Evolutionary conservation across 306 rosid genomes (phyloP).

Genomic region (Erythrophleum fordii): DNA sequence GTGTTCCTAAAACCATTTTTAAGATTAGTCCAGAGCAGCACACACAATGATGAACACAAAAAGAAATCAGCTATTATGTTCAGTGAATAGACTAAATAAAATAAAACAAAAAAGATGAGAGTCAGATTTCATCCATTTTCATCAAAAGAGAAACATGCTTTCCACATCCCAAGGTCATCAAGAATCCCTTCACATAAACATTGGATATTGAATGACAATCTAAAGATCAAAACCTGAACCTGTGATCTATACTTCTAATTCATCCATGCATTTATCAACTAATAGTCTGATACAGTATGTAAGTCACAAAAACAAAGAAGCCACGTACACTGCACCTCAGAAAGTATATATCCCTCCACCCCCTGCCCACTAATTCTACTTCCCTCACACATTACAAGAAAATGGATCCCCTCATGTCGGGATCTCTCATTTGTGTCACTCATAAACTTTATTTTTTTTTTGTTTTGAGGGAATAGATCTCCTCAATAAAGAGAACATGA

Average conservation of each 20-base stretch:
- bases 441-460: no score
- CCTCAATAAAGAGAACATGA: no score
- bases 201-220: neutral
- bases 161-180: constrained; percentile 17
- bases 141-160: constrained; percentile 10
- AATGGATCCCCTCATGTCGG: no score
- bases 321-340: neutral
- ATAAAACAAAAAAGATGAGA: no score
- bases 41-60: neutral
- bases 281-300: neutral
- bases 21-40: neutral
- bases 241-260: neutral
- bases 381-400: no score
- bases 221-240: constrained; percentile 20
- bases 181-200: constrained; percentile 1
- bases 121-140: no score
- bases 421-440: no score
- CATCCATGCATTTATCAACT: neutral
- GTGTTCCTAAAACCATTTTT: neutral
- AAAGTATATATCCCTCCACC: neutral
- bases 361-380: neutral
- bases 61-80: no score
- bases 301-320: neutral
- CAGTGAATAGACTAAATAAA: no score
- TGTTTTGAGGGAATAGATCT: no score